A percentile compares a stretch with the other conserved stretches of the same genome.
These are phyloP conservation scores for Pichia nakasei DNA, from an alignment of 805 yeast genomes.

Conservation along the genomic window DNA sequence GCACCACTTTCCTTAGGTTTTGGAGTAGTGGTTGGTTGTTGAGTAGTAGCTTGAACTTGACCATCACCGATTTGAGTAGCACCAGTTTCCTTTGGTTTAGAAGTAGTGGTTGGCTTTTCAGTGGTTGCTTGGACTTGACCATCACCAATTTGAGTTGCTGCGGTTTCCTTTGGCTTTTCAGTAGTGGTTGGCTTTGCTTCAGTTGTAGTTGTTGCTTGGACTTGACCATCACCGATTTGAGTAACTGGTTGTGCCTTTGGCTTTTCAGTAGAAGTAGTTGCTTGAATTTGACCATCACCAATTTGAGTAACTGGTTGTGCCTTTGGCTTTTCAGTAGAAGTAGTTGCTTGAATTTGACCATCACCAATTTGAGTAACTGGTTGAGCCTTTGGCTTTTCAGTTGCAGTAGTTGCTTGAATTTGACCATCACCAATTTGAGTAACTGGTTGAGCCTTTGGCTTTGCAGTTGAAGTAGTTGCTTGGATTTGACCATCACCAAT, in stretches of 20 bases:
- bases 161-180: slow-evolving; percentile 4
- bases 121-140: slow-evolving; percentile 34
- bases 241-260: slow-evolving; percentile 21
- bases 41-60: slow-evolving; percentile 44
- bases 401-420: slow-evolving; percentile 29
- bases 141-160: slow-evolving; percentile 36
- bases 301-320: slow-evolving; percentile 27
- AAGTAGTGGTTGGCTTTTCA: slow-evolving; percentile 9
- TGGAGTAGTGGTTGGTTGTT: too few species aligned
- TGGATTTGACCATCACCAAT: slow-evolving; percentile 49
- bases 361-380: slow-evolving; percentile 20
- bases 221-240: slow-evolving; percentile 42
- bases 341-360: slow-evolving; percentile 20
- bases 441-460: slow-evolving; percentile 23
- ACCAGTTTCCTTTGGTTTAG: slow-evolving; percentile 34
- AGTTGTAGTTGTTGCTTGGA: slow-evolving; percentile 26
- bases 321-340: slow-evolving; percentile 26
- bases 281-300: slow-evolving; percentile 42
- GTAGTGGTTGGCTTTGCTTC: slow-evolving; percentile 17
- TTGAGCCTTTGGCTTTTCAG: slow-evolving; percentile 22
- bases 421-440: slow-evolving; percentile 33
- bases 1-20: slow-evolving; percentile 33
- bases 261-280: slow-evolving; percentile 28
- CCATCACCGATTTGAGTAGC: slow-evolving; percentile 48
- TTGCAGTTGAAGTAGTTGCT: slow-evolving; percentile 24